Base-by-base conservation (phyloP, 768 basidiomycete genomes). In the Collybia sordida region DNA sequence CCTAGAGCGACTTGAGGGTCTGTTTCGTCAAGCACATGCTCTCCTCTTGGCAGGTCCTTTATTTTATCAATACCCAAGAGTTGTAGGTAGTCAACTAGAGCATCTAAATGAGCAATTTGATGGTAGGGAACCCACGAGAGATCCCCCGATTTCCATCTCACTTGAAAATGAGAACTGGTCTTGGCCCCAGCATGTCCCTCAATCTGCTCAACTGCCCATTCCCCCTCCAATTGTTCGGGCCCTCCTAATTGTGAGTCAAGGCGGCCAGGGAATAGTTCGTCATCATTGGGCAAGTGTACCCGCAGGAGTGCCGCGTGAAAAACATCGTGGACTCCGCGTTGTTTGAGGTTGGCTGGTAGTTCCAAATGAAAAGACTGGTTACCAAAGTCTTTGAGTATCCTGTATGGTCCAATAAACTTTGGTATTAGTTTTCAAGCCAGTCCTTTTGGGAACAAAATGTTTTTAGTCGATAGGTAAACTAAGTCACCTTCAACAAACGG, bases 211-310 rank as follows among this genome's bases (percentile, higher is more conserved):
- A 66, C 58, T 0, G 59, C 50, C 67, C 67, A 70, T 54, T 69
- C 61, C 1, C 49, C 42, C 3, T 59, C 56, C 1, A 23, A 23
- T 6, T 53, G 47, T 17, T 57, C 58, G 1, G 40, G 34, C 3
- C 46, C 43, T 0, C 34, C 36, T 4, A 69, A 55, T 34, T 64
- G 61, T 0, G 47, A 17, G 17, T 59, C 52, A 15, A 56, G 42
- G 0, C 69, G 61, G 0, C 60, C 59, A 1, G 75, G 74, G 55
- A 77, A 79, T 0, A 65, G 43, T 0, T 46, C 0, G 25, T 66
- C 54, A 45, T 78, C 68, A 50, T 77, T 79, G 0, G 70, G 59
- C 2, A 58, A 6, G 28, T 68, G 66, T 0, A 44, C 17, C 34
- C 15, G 18, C 28, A 2, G n/a, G 37, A 44, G 19, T 24, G 34